Evolutionary conservation across 495 filamentous ascomycete genomes (phyloP).

Genomic region (Neurospora sp.): DNA sequence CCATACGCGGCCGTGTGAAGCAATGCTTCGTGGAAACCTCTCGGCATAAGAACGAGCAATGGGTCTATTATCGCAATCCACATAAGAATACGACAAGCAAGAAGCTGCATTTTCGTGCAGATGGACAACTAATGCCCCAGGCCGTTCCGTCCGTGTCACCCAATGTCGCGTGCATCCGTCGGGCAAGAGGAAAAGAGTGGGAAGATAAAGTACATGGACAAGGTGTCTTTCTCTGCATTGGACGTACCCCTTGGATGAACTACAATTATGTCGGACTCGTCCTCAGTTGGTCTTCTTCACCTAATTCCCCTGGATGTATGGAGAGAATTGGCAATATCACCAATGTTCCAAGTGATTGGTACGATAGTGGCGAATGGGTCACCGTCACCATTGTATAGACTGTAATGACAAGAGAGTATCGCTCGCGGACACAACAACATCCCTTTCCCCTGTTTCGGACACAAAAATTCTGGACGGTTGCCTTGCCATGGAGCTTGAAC

Average conservation of each 20-base stretch:
- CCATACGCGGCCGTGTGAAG: neutral
- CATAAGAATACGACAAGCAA: neutral
- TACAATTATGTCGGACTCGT: neutral
- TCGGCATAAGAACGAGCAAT: neutral
- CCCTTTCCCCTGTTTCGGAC: neutral
- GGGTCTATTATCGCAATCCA: neutral
- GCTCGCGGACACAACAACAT: conserved; percentile 34
- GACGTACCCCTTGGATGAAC: neutral
- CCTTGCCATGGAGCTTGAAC: neutral
- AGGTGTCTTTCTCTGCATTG: neutral
- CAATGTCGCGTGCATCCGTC: neutral
- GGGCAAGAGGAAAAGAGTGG: neutral
- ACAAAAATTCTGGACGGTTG: neutral
- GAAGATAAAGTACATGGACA: neutral
- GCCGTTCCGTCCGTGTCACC: neutral
- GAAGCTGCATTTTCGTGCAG: neutral
- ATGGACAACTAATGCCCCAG: neutral
- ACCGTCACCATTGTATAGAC: neutral
- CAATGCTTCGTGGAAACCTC: neutral
- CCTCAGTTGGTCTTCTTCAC: neutral
- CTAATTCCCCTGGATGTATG: neutral
- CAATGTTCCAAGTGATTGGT: neutral
- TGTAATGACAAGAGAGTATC: neutral
- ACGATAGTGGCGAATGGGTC: neutral
- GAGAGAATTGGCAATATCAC: neutral